Conservation (phyloP, 2,329 filamentous ascomycete species). For the Pseudohalonectria lignicola region DNA sequence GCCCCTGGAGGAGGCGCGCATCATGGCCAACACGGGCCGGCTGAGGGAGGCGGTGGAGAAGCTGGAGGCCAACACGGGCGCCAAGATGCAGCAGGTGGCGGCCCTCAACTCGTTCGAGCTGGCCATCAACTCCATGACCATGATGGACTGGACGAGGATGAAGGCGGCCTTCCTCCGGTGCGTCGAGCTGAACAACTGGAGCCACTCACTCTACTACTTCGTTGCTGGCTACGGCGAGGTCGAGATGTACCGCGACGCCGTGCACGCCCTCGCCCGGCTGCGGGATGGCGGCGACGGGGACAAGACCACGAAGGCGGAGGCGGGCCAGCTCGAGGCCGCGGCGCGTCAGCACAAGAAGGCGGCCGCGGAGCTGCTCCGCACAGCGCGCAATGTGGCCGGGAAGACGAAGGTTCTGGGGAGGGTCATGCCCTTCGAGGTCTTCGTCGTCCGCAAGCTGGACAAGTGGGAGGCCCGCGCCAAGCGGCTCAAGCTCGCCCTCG, state of each 20-base stretch:
- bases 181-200: constrained; percentile 81
- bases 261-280: constrained; percentile 19
- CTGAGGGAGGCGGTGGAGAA: constrained; percentile 58
- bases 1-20: constrained; percentile 78
- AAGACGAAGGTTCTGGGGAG: constrained; percentile 85
- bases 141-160: constrained; percentile 66
- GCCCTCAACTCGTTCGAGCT: constrained; percentile 80
- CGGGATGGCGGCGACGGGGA: constrained; percentile 7
- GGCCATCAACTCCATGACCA: constrained; percentile 65
- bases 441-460: constrained; percentile 69
- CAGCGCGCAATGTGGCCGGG: constrained; percentile 62
- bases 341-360: constrained; percentile 47
- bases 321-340: constrained; percentile 15
- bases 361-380: constrained; percentile 60
- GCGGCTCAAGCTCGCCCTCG: constrained; percentile 52
- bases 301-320: constrained; percentile 15
- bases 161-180: constrained; percentile 65
- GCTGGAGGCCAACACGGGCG: constrained; percentile 46
- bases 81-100: constrained; percentile 78
- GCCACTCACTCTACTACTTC: constrained; percentile 80
- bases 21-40: constrained; percentile 55
- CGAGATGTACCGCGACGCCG: constrained; percentile 63
- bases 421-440: constrained; percentile 82
- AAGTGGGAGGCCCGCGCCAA: constrained; percentile 80
- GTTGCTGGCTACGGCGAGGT: constrained; percentile 70